Evolutionary conservation across 495 filamentous ascomycete genomes (phyloP), one percentile per base, ranked within the genome.

Genomic region (Hypoxylon perforatum): DNA sequence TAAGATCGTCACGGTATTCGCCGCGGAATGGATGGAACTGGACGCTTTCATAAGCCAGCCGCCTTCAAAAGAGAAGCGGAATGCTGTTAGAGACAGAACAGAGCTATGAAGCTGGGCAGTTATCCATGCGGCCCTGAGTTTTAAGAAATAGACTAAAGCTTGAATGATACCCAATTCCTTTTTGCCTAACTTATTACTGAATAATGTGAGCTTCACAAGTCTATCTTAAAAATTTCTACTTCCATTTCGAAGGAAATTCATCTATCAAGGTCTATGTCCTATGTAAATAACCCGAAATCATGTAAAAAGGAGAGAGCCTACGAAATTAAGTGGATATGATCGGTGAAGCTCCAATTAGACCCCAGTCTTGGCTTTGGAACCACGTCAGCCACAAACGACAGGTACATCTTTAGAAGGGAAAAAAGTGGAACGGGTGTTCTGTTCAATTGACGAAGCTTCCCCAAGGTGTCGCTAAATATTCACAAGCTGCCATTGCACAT

Each of bases 1-100:
- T 52, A 83, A 84, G 70, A 84, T 97, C 15, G 75, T 91, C 22
- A 87, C 90, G 5, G 92, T 87, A 0, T 97, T 97, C 80, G 85
- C 87, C 38, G 86, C 90, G 1, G 94, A 96, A 76, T 97, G 91
- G 91, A 83, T 97, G 86, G 94, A 82, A 38, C 23, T 74, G 4
- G 63, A 65, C 56, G 61, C 30, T 25, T 74, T 72, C 28, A 45
- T 65, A 17, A 61, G 35, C 25, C 22, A 69, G 21, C 47, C 52
- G 33, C 48, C 45, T 19, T 68, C 49, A 49, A 36, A 49, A 18
- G 61, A 67, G 48, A 62, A 63, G 46, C 18, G 18, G 44, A 39
- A 65, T 9, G 59, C 51, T 12, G 46, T 60, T 38, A 65, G 67
- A 45, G 25, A 25, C 14, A 61, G 62, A 21, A 48, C 57, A 5